Evolutionary conservation across 768 basidiomycete genomes (phyloP).

Genomic region (Rhodotorula graminis): DNA sequence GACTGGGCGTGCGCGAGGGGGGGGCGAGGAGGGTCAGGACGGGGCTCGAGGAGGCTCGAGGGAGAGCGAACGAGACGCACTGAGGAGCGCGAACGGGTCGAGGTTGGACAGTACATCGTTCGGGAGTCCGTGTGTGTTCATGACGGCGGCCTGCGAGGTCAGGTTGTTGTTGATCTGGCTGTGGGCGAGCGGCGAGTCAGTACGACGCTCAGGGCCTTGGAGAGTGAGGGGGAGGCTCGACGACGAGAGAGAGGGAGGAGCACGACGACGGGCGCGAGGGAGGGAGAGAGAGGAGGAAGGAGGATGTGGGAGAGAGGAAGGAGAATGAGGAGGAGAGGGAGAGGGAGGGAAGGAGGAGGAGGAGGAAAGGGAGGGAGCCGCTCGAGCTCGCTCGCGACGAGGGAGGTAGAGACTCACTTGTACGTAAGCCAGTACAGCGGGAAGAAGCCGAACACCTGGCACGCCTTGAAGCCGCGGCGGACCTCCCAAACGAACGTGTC

Average conservation of each 20-base stretch:
- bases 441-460: constrained; percentile 44
- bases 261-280: background rate
- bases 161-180: constrained; percentile 44
- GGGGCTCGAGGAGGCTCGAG: constrained; percentile 30
- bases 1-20: constrained; percentile 45
- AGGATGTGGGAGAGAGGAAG: too few relatives aligned
- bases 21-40: constrained; percentile 4
- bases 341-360: background rate
- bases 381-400: too few relatives aligned
- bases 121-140: constrained; percentile 43
- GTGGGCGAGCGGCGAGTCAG: background rate
- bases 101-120: constrained; percentile 46
- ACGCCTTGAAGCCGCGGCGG: constrained; percentile 45
- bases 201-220: too few relatives aligned
- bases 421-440: constrained; percentile 37
- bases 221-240: background rate
- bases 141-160: constrained; percentile 44
- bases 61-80: constrained; percentile 37
- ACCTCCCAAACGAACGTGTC: constrained; percentile 45
- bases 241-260: background rate
- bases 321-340: background rate
- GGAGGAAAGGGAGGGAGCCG: background rate
- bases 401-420: constrained; percentile 4
- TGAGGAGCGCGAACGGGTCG: constrained; percentile 44
- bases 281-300: too few relatives aligned